A percentile compares a stretch with the other conserved stretches of the same genome.
Evolutionary conservation across 495 filamentous ascomycete species (phyloP).

Genomic region (Neurospora africana): DNA sequence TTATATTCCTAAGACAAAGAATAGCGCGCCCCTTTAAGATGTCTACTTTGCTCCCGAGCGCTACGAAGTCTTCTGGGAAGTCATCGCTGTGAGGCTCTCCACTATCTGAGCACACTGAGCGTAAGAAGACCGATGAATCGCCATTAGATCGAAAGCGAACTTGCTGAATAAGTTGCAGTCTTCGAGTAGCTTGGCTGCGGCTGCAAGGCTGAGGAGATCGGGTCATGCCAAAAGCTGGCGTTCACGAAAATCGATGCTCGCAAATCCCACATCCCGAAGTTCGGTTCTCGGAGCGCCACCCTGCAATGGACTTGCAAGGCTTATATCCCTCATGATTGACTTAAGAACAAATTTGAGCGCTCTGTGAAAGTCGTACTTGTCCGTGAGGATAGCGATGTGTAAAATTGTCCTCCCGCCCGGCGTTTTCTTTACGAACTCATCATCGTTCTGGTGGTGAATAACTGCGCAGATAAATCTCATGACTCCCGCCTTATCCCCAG

Average conservation of each 20-base stretch:
- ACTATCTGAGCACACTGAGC: no score
- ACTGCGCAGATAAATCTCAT: neutral
- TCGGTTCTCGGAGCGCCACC: neutral
- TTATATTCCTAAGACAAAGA: no score
- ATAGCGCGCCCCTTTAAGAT: no score
- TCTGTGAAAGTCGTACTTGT: neutral
- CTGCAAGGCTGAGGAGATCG: neutral
- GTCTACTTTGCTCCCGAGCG: no score
- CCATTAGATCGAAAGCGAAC: neutral
- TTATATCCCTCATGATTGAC: neutral
- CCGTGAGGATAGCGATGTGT: neutral
- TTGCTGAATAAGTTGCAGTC: neutral
- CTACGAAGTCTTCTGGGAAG: no score
- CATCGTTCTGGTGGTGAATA: neutral
- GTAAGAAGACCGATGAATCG: neutral
- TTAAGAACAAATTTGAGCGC: neutral
- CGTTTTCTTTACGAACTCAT: neutral
- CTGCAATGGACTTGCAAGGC: neutral
- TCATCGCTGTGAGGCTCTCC: no score
- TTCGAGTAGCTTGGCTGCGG: neutral
- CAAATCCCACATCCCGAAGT: neutral
- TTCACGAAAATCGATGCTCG: neutral
- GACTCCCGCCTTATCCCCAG: neutral
- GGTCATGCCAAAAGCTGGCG: neutral
- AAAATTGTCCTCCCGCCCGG: no score